Conservation (phyloP, 176 grass and related monocot genomes). For the Saccharum officinarum region DNA sequence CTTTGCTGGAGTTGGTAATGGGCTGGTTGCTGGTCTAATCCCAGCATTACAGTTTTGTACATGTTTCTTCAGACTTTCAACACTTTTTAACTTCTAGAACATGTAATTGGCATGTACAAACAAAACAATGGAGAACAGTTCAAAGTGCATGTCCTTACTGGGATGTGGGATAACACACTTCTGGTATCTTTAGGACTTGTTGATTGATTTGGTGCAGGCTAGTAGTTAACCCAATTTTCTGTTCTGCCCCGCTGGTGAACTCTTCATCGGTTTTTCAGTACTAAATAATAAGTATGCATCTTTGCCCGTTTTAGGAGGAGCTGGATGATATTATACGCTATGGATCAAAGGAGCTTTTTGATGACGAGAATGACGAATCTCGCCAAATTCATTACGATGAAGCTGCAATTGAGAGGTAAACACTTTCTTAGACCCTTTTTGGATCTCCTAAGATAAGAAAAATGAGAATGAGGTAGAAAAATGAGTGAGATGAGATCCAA, state of each 20-base stretch:
- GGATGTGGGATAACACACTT: not conserved
- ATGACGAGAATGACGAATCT: constrained; percentile 88
- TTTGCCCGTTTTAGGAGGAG: constrained; percentile 63
- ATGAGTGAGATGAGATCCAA: not conserved
- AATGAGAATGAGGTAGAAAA: not conserved
- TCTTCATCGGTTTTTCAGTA: constrained; percentile 19
- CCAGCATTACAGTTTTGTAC: not conserved
- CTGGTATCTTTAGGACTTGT: not conserved
- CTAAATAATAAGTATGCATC: constrained; percentile 17
- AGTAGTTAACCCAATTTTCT: not conserved
- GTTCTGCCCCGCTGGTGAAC: constrained; percentile 8
- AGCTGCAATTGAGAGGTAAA: constrained; percentile 86
- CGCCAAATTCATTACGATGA: constrained; percentile 98
- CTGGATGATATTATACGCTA: constrained; percentile 98
- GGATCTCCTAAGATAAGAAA: not conserved
- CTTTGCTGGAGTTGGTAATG: not conserved
- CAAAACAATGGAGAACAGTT: not conserved
- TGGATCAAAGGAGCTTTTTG: constrained; percentile 99
- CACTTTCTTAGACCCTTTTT: not conserved
- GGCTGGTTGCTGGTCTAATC: not conserved
- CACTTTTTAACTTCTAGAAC: not conserved
- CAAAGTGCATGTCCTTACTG: not conserved
- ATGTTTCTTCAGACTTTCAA: not conserved
- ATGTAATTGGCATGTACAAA: constrained; percentile 1
- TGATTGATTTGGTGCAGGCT: not conserved